phyloP scores from a whole-genome alignment of 2,329 filamentous ascomycete genomes.

The Alternaria conjuncta region DNA sequence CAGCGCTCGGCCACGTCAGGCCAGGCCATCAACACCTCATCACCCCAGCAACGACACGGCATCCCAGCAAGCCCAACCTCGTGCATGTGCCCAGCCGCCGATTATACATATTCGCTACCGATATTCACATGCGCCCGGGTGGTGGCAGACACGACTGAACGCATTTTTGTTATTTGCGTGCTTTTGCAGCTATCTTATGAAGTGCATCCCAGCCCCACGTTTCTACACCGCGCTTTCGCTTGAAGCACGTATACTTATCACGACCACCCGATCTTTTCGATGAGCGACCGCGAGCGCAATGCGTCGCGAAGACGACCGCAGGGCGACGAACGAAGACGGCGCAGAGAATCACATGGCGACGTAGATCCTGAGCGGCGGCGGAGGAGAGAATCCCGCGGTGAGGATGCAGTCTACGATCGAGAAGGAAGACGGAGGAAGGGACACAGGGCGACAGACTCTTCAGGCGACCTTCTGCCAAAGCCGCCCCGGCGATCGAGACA shows the following conservation, averaged over 20 bases:
- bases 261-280: conserved; percentile 12
- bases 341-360: conserved; percentile 36
- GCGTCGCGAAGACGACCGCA: conserved; percentile 30
- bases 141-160: not conserved
- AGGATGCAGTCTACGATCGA: conserved; percentile 27
- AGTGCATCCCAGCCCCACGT: conserved; percentile 24
- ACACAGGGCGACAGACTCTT: conserved; percentile 50
- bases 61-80: conserved; percentile 21
- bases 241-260: not conserved
- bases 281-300: conserved; percentile 30
- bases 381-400: conserved; percentile 26
- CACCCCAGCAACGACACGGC: conserved; percentile 37
- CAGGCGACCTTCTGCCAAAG: conserved; percentile 44
- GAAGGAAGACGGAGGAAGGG: conserved; percentile 41
- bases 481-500: conserved; percentile 25
- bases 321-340: conserved; percentile 37
- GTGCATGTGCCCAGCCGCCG: conserved; percentile 16
- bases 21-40: conserved; percentile 30
- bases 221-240: conserved; percentile 11
- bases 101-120: conserved; percentile 38
- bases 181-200: not conserved
- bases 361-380: conserved; percentile 28
- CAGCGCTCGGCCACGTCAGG: conserved; percentile 35
- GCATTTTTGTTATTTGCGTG: conserved; percentile 6
- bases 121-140: conserved; percentile 4